Conservation (phyloP, 768 basidiomycete species). For the Termitomyces titanicus region DNA sequence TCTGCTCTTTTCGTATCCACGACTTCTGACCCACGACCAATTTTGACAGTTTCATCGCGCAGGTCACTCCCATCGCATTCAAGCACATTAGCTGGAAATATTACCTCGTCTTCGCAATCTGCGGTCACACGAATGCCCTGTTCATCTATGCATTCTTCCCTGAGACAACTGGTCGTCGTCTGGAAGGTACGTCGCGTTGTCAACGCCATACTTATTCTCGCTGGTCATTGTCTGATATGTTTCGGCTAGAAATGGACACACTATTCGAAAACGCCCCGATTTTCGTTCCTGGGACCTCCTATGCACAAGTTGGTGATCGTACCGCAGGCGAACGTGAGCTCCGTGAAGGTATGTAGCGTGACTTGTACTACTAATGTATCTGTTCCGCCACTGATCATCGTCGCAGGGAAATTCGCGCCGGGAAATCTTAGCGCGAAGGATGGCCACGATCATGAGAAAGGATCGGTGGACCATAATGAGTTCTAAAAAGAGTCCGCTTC, state of each 20-base stretch:
- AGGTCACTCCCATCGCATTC: slow-evolving; percentile 41
- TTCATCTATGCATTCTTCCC: slow-evolving; percentile 44
- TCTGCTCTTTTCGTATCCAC: neutral
- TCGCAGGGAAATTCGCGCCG: slow-evolving; percentile 19
- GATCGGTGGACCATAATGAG: neutral
- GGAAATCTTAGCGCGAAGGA: slow-evolving; percentile 17
- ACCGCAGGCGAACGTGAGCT: slow-evolving; percentile 34
- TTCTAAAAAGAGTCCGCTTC: neutral
- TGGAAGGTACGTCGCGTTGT: slow-evolving; percentile 29
- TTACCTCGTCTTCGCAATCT: slow-evolving; percentile 42
- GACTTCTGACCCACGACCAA: neutral
- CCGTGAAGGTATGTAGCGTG: slow-evolving; percentile 31
- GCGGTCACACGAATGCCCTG: slow-evolving; percentile 40
- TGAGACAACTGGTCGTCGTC: slow-evolving; percentile 39
- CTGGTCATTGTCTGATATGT: neutral
- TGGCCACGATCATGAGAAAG: neutral
- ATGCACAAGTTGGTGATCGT: slow-evolving; percentile 32
- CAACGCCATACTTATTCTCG: neutral
- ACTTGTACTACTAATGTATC: neutral
- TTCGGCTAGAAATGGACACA: slow-evolving; percentile 36
- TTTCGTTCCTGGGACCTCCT: slow-evolving; percentile 33
- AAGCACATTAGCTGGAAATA: slow-evolving; percentile 38
- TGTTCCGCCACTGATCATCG: neutral
- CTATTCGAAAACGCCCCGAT: slow-evolving; percentile 36
- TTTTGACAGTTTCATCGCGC: slow-evolving; percentile 32